Conservation (phyloP, 768 basidiomycete genomes). For the Russula compacta region DNA sequence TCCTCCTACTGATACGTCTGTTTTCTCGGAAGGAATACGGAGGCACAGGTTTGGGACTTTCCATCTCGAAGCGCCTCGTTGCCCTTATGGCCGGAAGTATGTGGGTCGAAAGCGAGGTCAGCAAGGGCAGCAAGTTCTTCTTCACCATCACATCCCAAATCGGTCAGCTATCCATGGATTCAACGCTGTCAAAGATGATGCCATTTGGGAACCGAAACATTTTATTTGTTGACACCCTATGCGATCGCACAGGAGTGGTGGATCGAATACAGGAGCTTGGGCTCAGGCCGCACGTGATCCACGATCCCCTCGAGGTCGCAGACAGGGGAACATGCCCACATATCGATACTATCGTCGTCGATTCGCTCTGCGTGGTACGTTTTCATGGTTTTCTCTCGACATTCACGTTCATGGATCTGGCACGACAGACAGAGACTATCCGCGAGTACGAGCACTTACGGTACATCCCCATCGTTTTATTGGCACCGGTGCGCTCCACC, state of each 20-base stretch:
- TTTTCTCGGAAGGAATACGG: conserved; percentile 69
- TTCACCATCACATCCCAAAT: conserved; percentile 91
- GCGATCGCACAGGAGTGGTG: conserved; percentile 67
- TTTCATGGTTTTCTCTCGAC: conserved; percentile 13
- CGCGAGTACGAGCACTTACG: conserved; percentile 90
- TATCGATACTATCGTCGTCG: conserved; percentile 93
- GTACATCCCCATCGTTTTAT: conserved; percentile 91
- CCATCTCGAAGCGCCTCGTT: conserved; percentile 95
- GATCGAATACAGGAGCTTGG: conserved; percentile 71
- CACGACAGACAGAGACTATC: conserved; percentile 68
- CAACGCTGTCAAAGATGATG: conserved; percentile 66
- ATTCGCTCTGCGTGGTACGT: conserved; percentile 76
- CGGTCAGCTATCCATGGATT: conserved; percentile 64
- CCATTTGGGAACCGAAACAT: conserved; percentile 85
- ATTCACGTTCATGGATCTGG: not conserved
- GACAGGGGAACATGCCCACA: conserved; percentile 77
- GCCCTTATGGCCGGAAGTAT: conserved; percentile 97
- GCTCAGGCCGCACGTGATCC: conserved; percentile 66
- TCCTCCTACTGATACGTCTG: not conserved
- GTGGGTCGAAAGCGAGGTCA: conserved; percentile 96
- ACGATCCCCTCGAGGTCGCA: conserved; percentile 70
- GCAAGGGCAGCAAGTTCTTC: conserved; percentile 91
- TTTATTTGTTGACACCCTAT: conserved; percentile 81
- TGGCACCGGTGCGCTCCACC: conserved; percentile 48
- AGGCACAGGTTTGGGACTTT: conserved; percentile 91